phyloP scores from a whole-genome alignment of 2,329 filamentous ascomycete genomes.

The Knoxdaviesia capensis region DNA sequence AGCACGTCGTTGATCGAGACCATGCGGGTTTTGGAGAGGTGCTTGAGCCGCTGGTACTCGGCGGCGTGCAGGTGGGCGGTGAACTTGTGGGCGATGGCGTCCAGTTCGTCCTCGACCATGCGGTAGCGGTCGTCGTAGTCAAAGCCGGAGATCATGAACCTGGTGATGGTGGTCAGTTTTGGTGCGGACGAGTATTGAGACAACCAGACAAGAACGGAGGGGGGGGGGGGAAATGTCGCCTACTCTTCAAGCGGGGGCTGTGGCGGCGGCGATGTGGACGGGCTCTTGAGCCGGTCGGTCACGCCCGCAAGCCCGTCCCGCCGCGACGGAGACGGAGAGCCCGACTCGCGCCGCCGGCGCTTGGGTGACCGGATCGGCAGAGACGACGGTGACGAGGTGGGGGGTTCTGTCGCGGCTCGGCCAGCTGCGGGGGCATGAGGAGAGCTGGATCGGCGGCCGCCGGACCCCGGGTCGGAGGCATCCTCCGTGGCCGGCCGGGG shows the following conservation, averaged over 20 bases:
- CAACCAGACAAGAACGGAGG: background rate
- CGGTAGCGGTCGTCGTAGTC: slow-evolving; percentile 52
- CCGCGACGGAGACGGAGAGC: too few species aligned
- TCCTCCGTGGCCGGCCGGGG: too few species aligned
- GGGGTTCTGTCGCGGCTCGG: too few species aligned
- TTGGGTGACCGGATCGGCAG: too few species aligned
- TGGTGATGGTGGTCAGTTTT: slow-evolving; percentile 8
- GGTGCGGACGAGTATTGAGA: background rate
- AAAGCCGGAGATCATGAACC: slow-evolving; percentile 44
- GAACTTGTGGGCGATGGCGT: slow-evolving; percentile 45
- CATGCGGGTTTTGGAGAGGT: slow-evolving; percentile 8
- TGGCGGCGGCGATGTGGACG: slow-evolving; percentile 31
- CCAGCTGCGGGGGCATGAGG: too few species aligned
- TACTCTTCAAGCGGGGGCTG: slow-evolving; percentile 26
- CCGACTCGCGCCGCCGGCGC: too few species aligned
- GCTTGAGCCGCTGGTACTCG: slow-evolving; percentile 51
- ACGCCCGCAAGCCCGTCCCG: too few species aligned
- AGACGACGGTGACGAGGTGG: too few species aligned
- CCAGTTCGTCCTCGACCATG: slow-evolving; percentile 72
- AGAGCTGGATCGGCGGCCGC: too few species aligned
- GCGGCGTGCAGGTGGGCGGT: slow-evolving; percentile 59
- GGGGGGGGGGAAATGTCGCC: background rate
- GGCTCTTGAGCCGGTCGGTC: too few species aligned
- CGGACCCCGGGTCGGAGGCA: too few species aligned
- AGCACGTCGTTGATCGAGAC: too few species aligned